phyloP scores from a whole-genome alignment of 345 rosid genomes.

The Acer campestre region DNA sequence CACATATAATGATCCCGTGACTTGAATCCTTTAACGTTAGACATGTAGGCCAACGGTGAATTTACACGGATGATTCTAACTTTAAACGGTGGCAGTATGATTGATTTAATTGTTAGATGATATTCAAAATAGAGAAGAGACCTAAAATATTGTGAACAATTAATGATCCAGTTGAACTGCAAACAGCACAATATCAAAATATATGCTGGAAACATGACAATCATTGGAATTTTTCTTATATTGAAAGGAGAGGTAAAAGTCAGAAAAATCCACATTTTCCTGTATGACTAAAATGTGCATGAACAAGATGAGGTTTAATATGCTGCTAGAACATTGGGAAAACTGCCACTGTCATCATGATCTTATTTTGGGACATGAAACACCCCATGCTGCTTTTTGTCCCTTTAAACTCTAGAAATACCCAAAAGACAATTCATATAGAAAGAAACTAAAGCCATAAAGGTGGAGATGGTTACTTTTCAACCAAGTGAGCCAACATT shows the following conservation, averaged over 20 bases:
- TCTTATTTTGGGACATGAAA: no score
- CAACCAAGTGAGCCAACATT: slow-evolving; percentile 9
- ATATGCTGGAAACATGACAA: background rate
- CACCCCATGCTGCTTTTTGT: slow-evolving; percentile 53
- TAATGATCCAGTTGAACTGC: background rate
- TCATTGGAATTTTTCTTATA: background rate
- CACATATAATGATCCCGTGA: no score
- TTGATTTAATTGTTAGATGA: background rate
- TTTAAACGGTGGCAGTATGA: background rate
- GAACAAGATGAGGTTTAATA: slow-evolving; percentile 98
- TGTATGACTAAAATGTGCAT: slow-evolving; percentile 84
- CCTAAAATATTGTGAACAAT: background rate
- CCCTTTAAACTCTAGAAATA: slow-evolving; percentile 97
- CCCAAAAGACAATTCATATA: slow-evolving; percentile 2
- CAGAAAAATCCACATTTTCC: background rate
- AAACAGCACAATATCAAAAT: background rate
- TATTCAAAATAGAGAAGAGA: background rate
- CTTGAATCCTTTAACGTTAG: background rate
- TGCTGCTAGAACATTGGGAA: no score
- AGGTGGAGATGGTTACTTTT: background rate
- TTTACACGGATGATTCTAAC: slow-evolving; percentile 5
- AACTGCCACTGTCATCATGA: no score
- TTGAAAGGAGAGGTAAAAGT: slow-evolving; percentile 10
- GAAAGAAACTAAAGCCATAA: slow-evolving; percentile 18
- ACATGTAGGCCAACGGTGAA: background rate